Conservation (phyloP, 1,284 basidiomycete genomes). For the Ceratobasidium sp. region DNA sequence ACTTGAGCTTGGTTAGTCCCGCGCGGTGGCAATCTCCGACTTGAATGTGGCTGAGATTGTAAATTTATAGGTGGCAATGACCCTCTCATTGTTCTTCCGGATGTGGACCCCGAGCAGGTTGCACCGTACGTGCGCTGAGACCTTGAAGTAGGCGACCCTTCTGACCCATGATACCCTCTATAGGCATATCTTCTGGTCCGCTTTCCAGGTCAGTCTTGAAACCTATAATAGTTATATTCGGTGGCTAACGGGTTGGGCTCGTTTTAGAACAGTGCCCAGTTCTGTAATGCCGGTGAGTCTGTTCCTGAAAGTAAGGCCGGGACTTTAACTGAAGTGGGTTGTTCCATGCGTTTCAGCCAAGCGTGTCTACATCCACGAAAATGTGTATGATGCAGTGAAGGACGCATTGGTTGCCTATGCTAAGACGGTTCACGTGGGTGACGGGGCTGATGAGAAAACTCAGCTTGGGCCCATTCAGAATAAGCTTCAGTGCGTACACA, state of each 20-base stretch:
- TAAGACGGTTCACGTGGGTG: constrained; percentile 24
- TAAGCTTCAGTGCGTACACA: constrained; percentile 9
- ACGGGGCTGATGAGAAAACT: constrained; percentile 22
- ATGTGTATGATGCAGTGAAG: constrained; percentile 14
- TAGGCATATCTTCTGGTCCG: constrained; percentile 41
- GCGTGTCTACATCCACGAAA: constrained; percentile 35
- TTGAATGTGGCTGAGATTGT: background rate
- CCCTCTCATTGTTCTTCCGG: constrained; percentile 38
- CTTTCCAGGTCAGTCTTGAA: constrained; percentile 21
- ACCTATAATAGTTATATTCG: background rate
- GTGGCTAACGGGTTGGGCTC: background rate
- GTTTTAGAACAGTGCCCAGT: constrained; percentile 40
- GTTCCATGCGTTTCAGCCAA: constrained; percentile 4
- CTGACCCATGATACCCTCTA: background rate
- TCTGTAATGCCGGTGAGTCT: constrained; percentile 41
- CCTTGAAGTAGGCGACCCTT: too few relatives aligned
- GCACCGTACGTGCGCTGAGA: constrained; percentile 17
- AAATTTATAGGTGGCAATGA: constrained; percentile 25
- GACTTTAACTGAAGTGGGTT: background rate
- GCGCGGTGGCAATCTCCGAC: background rate
- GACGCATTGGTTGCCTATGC: constrained; percentile 28
- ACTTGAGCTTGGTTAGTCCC: constrained; percentile 30
- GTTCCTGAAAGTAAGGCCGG: background rate
- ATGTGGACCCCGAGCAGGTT: constrained; percentile 28
- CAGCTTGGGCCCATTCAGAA: constrained; percentile 40